phyloP scores from a whole-genome alignment of 306 rosid species.

The Pyrus pyrifolia region DNA sequence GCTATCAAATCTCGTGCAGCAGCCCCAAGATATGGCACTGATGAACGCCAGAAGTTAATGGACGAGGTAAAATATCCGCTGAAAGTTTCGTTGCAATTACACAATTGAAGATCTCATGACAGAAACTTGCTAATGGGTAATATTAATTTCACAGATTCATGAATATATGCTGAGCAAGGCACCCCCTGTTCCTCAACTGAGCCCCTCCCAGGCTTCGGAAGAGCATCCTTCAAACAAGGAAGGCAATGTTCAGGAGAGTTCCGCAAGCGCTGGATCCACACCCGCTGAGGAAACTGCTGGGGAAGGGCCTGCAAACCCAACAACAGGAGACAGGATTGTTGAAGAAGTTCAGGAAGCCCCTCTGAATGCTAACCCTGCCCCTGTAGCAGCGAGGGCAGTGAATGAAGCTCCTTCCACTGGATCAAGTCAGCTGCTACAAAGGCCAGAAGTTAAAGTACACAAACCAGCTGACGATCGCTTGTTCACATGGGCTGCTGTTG shows the following conservation, averaged over 20 bases:
- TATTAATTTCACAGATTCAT: slow-evolving; percentile 49
- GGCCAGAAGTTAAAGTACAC: slow-evolving; percentile 39
- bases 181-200: slow-evolving; percentile 51
- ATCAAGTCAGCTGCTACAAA: slow-evolving; percentile 36
- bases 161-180: slow-evolving; percentile 82
- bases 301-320: slow-evolving; percentile 35
- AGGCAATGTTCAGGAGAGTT: slow-evolving; percentile 25
- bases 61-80: slow-evolving; percentile 35
- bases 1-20: slow-evolving; percentile 82
- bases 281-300: slow-evolving; percentile 24
- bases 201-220: slow-evolving; percentile 35
- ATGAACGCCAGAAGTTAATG: slow-evolving; percentile 79
- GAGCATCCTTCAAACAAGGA: slow-evolving; percentile 38
- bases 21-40: slow-evolving; percentile 68
- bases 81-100: neutral
- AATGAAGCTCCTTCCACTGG: slow-evolving; percentile 31
- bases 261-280: slow-evolving; percentile 31
- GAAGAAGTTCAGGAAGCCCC: slow-evolving; percentile 45
- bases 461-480: slow-evolving; percentile 66
- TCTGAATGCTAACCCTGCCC: slow-evolving; percentile 25
- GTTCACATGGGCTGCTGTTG: slow-evolving; percentile 89
- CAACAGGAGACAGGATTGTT: slow-evolving; percentile 37
- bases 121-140: neutral
- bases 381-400: slow-evolving; percentile 25
- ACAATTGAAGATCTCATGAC: neutral